A percentile compares a stretch with the other conserved stretches of the same genome.
phyloP scores from a whole-genome alignment of 2,329 filamentous ascomycete genomes.

The Camptophora hylomeconis region DNA sequence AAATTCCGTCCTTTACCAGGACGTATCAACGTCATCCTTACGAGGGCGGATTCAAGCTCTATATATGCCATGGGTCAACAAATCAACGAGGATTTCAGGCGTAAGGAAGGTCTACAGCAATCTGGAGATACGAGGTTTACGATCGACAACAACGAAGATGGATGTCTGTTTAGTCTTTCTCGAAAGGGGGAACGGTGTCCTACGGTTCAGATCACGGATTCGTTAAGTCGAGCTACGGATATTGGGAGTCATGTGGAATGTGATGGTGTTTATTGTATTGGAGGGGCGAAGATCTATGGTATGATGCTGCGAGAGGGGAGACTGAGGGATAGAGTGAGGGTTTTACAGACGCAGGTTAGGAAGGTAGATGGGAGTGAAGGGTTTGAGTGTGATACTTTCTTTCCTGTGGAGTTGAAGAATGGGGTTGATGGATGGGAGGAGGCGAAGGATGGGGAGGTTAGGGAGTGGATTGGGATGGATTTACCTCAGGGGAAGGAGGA shows the following conservation, averaged over 20 bases:
- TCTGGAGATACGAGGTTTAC: too few species aligned
- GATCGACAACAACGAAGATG: too few species aligned
- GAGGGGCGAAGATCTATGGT: slow-evolving; percentile 74
- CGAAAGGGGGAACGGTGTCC: too few species aligned
- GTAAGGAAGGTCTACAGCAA: too few species aligned
- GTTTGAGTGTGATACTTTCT: slow-evolving; percentile 37
- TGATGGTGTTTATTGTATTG: slow-evolving; percentile 64
- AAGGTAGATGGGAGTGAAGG: slow-evolving; percentile 10
- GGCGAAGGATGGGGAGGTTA: slow-evolving; percentile 23
- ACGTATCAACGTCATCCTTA: slow-evolving; percentile 72
- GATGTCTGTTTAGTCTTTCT: too few species aligned
- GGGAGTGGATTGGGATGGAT: slow-evolving; percentile 30
- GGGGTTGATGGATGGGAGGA: slow-evolving; percentile 12
- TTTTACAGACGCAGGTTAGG: slow-evolving; percentile 19
- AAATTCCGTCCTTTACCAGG: slow-evolving; percentile 67
- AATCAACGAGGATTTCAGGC: slow-evolving; percentile 26
- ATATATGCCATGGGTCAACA: slow-evolving; percentile 20
- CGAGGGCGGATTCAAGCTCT: slow-evolving; percentile 29
- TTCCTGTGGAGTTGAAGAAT: slow-evolving; percentile 23
- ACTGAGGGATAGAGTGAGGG: slow-evolving; percentile 9
- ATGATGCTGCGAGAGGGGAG: slow-evolving; percentile 42
- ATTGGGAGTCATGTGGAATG: not conserved
- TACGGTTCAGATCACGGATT: too few species aligned
- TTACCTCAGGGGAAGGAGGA: slow-evolving; percentile 21
- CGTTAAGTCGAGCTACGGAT: too few species aligned